phyloP scores from a whole-genome alignment of 805 yeast species.

The Barnettozyma sucrosica region DNA sequence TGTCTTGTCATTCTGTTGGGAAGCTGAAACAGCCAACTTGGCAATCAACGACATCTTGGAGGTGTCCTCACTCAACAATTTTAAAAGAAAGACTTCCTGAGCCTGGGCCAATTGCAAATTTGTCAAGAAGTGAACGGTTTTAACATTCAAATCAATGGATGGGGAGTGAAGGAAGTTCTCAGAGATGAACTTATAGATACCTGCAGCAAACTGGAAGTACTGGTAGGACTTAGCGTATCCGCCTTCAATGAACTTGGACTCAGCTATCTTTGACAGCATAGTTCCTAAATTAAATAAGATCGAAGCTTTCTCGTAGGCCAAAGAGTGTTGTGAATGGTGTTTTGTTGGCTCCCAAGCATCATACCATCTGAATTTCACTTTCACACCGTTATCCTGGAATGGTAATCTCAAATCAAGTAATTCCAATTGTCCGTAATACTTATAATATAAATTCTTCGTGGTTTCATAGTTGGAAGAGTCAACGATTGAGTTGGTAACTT shows the following conservation, averaged over 20 bases:
- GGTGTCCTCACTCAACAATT: constrained; percentile 43
- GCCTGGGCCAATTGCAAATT: constrained; percentile 78
- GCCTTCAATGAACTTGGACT: constrained; percentile 28
- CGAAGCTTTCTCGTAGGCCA: constrained; percentile 88
- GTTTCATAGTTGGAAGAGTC: constrained; percentile 35
- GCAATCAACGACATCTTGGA: constrained; percentile 62
- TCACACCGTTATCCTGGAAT: constrained; percentile 46
- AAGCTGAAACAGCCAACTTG: constrained; percentile 62
- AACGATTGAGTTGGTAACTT: constrained; percentile 42
- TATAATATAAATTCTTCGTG: constrained; percentile 51
- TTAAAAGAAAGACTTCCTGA: constrained; percentile 74
- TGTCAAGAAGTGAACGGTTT: constrained; percentile 57
- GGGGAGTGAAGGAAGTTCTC: constrained; percentile 90
- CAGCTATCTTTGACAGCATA: constrained; percentile 47
- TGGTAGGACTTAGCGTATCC: constrained; percentile 56
- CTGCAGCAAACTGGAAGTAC: constrained; percentile 69
- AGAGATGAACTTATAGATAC: constrained; percentile 62
- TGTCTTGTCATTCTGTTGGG: constrained; percentile 49
- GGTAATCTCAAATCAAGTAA: constrained; percentile 75
- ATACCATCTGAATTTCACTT: constrained; percentile 68
- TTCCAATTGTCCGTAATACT: constrained; percentile 79
- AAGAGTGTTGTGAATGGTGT: constrained; percentile 61
- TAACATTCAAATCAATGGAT: constrained; percentile 64
- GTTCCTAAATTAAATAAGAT: constrained; percentile 75
- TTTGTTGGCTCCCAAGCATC: constrained; percentile 57